phyloP scores from a whole-genome alignment of 257 asterid species.

The Nicotiana tomentosiformis region DNA sequence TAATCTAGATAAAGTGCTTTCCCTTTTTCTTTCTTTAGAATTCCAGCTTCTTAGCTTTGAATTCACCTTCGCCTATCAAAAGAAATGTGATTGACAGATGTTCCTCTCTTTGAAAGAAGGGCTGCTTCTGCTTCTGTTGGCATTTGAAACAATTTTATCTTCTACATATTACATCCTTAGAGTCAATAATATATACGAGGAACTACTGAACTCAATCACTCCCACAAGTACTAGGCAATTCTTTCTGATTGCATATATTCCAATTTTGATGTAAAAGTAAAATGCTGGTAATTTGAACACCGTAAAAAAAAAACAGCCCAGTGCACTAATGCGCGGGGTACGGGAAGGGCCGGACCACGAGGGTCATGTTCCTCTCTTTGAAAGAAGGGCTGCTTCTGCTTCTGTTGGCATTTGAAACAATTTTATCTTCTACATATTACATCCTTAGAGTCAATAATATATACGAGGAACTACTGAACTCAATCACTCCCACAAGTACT shows the following conservation, averaged over 20 bases:
- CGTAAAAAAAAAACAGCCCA: no score
- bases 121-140: background rate
- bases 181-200: background rate
- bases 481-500: background rate
- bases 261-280: background rate
- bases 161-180: background rate
- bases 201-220: background rate
- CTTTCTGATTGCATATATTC: background rate
- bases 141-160: background rate
- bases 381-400: background rate
- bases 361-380: background rate
- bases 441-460: background rate
- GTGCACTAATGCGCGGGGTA: no score
- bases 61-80: background rate
- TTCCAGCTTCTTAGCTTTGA: background rate
- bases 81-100: background rate
- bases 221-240: background rate
- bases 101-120: background rate
- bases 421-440: background rate
- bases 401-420: background rate
- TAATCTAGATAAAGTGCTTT: background rate
- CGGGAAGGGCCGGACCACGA: no score
- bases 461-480: background rate
- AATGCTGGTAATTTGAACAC: background rate
- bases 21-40: background rate